Evolutionary conservation across 495 filamentous ascomycete species (phyloP).

Genomic region (Pyronema omphalodes): DNA sequence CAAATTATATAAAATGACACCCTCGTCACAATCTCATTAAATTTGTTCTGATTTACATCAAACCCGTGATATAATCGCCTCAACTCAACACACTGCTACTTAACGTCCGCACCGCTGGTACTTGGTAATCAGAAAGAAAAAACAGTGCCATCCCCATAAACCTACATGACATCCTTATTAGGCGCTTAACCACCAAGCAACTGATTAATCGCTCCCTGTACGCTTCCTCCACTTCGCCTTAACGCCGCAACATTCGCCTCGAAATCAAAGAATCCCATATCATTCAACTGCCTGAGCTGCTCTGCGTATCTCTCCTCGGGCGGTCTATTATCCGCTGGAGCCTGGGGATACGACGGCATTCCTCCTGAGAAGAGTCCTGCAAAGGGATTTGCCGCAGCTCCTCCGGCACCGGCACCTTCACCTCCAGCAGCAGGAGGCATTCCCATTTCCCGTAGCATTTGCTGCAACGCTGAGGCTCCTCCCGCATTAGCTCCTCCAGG

Average conservation of each 20-base stretch:
- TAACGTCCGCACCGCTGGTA: too few species aligned
- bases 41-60: too few species aligned
- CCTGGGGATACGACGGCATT: constrained; percentile 25
- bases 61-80: too few species aligned
- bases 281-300: constrained; percentile 83
- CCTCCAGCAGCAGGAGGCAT: constrained; percentile 8
- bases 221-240: constrained; percentile 75
- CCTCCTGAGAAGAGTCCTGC: constrained; percentile 21
- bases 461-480: constrained; percentile 1
- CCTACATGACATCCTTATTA: too few species aligned
- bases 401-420: background rate
- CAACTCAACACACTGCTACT: too few species aligned
- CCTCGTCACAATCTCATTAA: too few species aligned
- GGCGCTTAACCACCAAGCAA: constrained; percentile 29
- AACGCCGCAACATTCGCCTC: constrained; percentile 80
- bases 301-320: constrained; percentile 86
- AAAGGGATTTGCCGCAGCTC: constrained; percentile 5
- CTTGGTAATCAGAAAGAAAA: too few species aligned
- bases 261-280: constrained; percentile 98
- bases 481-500: background rate
- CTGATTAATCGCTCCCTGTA: constrained; percentile 85
- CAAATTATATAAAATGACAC: too few species aligned
- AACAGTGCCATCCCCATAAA: too few species aligned
- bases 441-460: background rate
- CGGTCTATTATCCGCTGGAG: constrained; percentile 60